These are phyloP conservation scores for Pelargonium nanum DNA, from an alignment of 345 rosid genomes.

Conservation along the genomic window DNA sequence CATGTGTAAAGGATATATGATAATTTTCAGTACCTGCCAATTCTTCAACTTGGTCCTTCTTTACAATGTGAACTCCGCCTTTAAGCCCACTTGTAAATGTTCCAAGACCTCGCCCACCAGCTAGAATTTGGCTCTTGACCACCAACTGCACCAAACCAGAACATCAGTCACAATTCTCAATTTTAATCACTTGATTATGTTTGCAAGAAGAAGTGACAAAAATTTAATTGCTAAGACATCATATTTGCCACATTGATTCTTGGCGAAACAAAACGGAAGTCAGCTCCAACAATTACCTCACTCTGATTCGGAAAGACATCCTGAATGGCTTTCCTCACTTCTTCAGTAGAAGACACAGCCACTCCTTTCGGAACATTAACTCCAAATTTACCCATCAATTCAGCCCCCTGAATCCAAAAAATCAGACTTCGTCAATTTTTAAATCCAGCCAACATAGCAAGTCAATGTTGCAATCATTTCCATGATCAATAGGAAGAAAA, in stretches of 20 bases:
- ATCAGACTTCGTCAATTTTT: constrained; percentile 3
- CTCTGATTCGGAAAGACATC: constrained; percentile 47
- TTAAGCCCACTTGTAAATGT: constrained; percentile 79
- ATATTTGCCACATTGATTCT: neutral
- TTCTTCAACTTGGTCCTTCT: constrained; percentile 60
- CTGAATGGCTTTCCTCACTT: constrained; percentile 48
- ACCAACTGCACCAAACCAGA: constrained; percentile 49
- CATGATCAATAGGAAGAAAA: constrained; percentile 1
- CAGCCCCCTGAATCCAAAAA: constrained; percentile 58
- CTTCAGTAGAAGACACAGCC: constrained; percentile 59
- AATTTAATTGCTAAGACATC: neutral
- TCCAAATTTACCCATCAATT: constrained; percentile 85
- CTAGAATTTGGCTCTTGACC: constrained; percentile 96
- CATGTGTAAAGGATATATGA: neutral
- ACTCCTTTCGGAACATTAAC: constrained; percentile 85
- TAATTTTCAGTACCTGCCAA: constrained; percentile 46
- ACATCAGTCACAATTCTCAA: neutral
- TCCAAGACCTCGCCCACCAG: constrained; percentile 97
- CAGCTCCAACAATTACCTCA: constrained; percentile 39
- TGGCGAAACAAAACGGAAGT: neutral
- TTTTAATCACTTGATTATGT: constrained; percentile 3
- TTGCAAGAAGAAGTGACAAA: neutral
- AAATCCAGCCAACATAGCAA: constrained; percentile 2
- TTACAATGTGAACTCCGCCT: constrained; percentile 95
- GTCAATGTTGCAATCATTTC: neutral